These are phyloP conservation scores for Coemansia sp. DNA, from an alignment of 192 early-diverging fungal species.

Conservation along the genomic window DNA sequence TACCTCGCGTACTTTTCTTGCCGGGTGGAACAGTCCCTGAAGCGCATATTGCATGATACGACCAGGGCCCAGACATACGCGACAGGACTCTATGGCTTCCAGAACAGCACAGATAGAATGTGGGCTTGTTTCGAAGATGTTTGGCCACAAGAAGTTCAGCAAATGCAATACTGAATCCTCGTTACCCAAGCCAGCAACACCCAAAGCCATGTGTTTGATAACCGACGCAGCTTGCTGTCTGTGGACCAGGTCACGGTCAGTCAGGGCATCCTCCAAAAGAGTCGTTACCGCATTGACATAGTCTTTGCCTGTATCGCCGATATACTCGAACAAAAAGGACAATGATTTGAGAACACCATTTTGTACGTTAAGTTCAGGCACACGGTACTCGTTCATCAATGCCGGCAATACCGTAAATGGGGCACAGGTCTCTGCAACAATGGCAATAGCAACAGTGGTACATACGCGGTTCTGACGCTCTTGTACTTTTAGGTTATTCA, in stretches of 20 bases:
- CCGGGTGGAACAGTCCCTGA: constrained; percentile 97
- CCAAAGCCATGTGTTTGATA: constrained; percentile 93
- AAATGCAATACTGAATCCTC: constrained; percentile 94
- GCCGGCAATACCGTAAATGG: constrained; percentile 98
- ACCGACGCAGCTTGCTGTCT: constrained; percentile 95
- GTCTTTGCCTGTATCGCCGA: constrained; percentile 97
- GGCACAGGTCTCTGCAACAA: constrained; percentile 95
- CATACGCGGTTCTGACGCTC: constrained; percentile 99
- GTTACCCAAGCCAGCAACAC: constrained; percentile 88
- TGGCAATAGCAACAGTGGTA: constrained; percentile 97
- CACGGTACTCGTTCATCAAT: constrained; percentile 99
- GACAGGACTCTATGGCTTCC: constrained; percentile 93
- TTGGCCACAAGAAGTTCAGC: constrained; percentile 97
- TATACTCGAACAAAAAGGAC: constrained; percentile 98
- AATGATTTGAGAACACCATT: constrained; percentile 96
- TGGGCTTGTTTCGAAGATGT: constrained; percentile 95
- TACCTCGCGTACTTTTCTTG: constrained; percentile 89
- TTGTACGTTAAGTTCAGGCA: constrained; percentile 99
- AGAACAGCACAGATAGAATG: constrained; percentile 98
- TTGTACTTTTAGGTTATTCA: constrained; percentile 98
- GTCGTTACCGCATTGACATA: constrained; percentile 97
- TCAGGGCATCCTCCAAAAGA: constrained; percentile 92
- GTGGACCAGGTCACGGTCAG: constrained; percentile 97
- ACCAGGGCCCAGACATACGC: constrained; percentile 86
- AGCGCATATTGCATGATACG: constrained; percentile 84